These are phyloP conservation scores for Kwoniella shandongensis DNA, from an alignment of 768 basidiomycete species.

Conservation along the genomic window DNA sequence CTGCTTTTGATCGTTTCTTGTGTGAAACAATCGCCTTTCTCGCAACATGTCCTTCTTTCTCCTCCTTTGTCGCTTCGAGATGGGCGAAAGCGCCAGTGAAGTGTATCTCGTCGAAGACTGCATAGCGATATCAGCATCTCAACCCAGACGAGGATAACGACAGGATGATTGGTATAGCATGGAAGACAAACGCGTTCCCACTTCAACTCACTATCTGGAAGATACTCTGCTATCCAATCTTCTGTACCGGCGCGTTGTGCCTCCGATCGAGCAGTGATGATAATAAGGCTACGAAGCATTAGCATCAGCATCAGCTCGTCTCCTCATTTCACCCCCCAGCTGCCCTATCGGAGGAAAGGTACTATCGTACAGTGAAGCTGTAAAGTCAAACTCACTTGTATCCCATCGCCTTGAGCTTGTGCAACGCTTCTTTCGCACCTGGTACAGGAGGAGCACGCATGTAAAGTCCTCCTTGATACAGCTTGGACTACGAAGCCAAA, in stretches of 20 bases:
- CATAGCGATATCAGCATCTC: background rate
- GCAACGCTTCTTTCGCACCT: slow-evolving; percentile 64
- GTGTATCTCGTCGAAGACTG: slow-evolving; percentile 56
- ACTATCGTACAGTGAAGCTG: too few relatives aligned
- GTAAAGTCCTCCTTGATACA: slow-evolving; percentile 40
- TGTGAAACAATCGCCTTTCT: slow-evolving; percentile 37
- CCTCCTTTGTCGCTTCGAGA: slow-evolving; percentile 49
- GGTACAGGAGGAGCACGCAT: slow-evolving; percentile 59
- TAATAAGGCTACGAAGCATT: slow-evolving; percentile 58
- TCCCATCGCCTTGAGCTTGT: slow-evolving; percentile 63
- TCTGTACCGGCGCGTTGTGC: slow-evolving; percentile 63
- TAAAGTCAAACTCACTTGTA: slow-evolving; percentile 53
- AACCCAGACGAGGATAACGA: background rate
- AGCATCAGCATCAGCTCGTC: slow-evolving; percentile 1
- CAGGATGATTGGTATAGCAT: slow-evolving; percentile 46
- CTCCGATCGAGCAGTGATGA: slow-evolving; percentile 71
- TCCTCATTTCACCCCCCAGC: too few relatives aligned
- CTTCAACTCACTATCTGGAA: slow-evolving; percentile 59
- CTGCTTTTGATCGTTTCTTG: slow-evolving; percentile 67
- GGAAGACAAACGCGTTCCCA: slow-evolving; percentile 55
- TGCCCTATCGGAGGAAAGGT: background rate
- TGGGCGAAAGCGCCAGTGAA: slow-evolving; percentile 70
- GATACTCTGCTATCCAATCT: slow-evolving; percentile 67
- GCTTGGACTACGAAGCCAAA: slow-evolving; percentile 14
- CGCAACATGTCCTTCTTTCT: slow-evolving; percentile 54